Conservation (phyloP, 1,284 basidiomycete genomes). For the Cystobasidium slooffiae region DNA sequence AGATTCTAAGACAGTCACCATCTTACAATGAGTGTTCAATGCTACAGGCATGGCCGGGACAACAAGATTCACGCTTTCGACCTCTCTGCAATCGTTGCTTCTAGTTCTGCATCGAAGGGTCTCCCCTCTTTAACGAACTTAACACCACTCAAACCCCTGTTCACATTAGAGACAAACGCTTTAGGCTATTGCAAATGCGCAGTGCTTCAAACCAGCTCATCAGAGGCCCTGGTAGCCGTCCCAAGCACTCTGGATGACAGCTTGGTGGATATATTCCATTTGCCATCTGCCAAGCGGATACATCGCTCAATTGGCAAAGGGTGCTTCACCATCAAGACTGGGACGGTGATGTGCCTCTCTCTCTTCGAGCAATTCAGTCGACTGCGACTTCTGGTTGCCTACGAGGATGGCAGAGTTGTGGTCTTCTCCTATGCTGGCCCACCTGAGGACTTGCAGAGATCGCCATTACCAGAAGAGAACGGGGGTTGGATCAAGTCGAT, state of each 20-base stretch:
- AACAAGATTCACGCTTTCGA: slow-evolving; percentile 45
- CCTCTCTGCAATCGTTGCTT: neutral
- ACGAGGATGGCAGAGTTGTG: slow-evolving; percentile 51
- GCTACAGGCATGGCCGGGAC: slow-evolving; percentile 50
- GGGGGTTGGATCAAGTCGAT: slow-evolving; percentile 49
- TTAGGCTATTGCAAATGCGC: slow-evolving; percentile 50
- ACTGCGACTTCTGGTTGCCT: slow-evolving; percentile 48
- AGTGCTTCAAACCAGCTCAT: slow-evolving; percentile 24
- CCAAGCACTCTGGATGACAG: slow-evolving; percentile 51
- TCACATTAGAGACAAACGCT: slow-evolving; percentile 49
- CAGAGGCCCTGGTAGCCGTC: slow-evolving; percentile 47
- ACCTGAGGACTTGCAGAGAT: neutral
- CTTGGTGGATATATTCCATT: slow-evolving; percentile 51
- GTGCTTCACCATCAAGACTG: slow-evolving; percentile 47
- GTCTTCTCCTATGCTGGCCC: slow-evolving; percentile 25
- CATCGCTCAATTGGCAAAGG: slow-evolving; percentile 49
- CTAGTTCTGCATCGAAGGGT: slow-evolving; percentile 4
- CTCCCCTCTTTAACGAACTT: neutral
- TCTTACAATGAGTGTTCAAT: neutral
- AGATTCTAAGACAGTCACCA: neutral
- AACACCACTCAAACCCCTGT: slow-evolving; percentile 20
- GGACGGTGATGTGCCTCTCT: slow-evolving; percentile 50
- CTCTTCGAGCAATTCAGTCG: slow-evolving; percentile 26
- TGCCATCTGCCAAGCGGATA: slow-evolving; percentile 44
- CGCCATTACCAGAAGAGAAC: slow-evolving; percentile 26